Conservation (phyloP, 208 protist genomes). For the Porcisia deanei region DNA sequence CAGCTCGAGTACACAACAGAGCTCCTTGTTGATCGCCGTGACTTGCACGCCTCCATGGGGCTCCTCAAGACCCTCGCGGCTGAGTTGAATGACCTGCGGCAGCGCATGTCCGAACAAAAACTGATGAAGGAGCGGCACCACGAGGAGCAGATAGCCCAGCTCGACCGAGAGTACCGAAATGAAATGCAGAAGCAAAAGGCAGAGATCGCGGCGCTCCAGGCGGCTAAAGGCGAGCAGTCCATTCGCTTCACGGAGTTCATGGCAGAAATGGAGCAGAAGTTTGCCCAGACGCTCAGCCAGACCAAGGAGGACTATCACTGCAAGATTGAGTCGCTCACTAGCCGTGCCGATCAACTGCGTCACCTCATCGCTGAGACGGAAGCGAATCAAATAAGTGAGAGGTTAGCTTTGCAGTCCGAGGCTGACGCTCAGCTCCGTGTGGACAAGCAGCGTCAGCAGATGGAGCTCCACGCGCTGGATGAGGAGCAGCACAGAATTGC, state of each 20-base stretch:
- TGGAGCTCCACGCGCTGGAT: constrained; percentile 54
- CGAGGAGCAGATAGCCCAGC: constrained; percentile 91
- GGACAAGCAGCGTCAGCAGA: constrained; percentile 55
- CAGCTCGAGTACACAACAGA: constrained; percentile 93
- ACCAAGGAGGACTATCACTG: constrained; percentile 89
- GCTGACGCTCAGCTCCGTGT: constrained; percentile 36
- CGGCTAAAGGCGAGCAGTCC: constrained; percentile 93
- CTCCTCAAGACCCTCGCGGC: constrained; percentile 58
- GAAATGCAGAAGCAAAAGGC: constrained; percentile 70
- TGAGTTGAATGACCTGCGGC: constrained; percentile 92
- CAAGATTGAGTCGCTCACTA: constrained; percentile 88
- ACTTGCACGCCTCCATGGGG: constrained; percentile 90
- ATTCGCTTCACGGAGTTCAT: constrained; percentile 95
- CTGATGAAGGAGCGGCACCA: constrained; percentile 93
- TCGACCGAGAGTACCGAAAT: constrained; percentile 84
- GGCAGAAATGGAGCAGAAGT: constrained; percentile 82
- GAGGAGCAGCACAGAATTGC: constrained; percentile 62
- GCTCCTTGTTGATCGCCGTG: constrained; percentile 92
- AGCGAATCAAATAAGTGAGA: constrained; percentile 49
- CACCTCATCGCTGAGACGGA: constrained; percentile 80
- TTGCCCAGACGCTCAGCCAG: constrained; percentile 61
- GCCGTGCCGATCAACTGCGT: constrained; percentile 75
- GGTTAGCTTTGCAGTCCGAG: constrained; percentile 49
- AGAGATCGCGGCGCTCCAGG: constrained; percentile 72
- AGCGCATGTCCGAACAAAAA: constrained; percentile 95